Conservation (phyloP, 495 filamentous ascomycete species). For the Beverwykella pulmonaria region DNA sequence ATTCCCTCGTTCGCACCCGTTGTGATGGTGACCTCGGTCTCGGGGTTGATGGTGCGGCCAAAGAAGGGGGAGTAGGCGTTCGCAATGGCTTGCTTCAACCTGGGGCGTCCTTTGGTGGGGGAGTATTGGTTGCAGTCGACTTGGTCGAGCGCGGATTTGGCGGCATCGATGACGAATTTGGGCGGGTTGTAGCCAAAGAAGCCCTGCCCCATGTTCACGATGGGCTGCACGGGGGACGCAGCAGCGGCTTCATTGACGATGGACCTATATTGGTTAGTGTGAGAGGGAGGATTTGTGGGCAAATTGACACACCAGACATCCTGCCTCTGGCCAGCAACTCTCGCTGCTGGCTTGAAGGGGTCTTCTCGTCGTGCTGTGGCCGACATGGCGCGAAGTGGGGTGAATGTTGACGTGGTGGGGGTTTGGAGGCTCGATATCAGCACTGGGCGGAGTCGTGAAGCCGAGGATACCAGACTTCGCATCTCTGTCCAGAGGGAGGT, state of each 20-base stretch:
- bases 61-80: slow-evolving; percentile 88
- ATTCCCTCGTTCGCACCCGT: slow-evolving; percentile 98
- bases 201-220: slow-evolving; percentile 96
- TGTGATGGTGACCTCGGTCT: slow-evolving; percentile 91
- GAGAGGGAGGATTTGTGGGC: not conserved
- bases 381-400: slow-evolving; percentile 34
- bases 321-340: slow-evolving; percentile 79
- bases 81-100: slow-evolving; percentile 87
- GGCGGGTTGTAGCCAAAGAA: slow-evolving; percentile 98
- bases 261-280: slow-evolving; percentile 57
- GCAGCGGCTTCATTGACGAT: slow-evolving; percentile 92
- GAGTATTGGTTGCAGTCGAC: slow-evolving; percentile 99
- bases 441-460: slow-evolving; percentile 5
- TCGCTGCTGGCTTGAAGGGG: slow-evolving; percentile 68
- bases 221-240: slow-evolving; percentile 84
- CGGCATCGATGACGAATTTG: slow-evolving; percentile 84
- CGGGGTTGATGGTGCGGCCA: slow-evolving; percentile 75
- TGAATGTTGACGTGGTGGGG: not conserved
- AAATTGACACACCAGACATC: slow-evolving; percentile 80
- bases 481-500: slow-evolving; percentile 1
- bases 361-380: slow-evolving; percentile 36
- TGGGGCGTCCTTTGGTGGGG: slow-evolving; percentile 87
- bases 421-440: not conserved
- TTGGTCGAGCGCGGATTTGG: slow-evolving; percentile 82
- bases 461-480: slow-evolving; percentile 8